These are phyloP conservation scores for Stromatinia cepivora DNA, from an alignment of 2,329 filamentous ascomycete species.

Conservation along the genomic window DNA sequence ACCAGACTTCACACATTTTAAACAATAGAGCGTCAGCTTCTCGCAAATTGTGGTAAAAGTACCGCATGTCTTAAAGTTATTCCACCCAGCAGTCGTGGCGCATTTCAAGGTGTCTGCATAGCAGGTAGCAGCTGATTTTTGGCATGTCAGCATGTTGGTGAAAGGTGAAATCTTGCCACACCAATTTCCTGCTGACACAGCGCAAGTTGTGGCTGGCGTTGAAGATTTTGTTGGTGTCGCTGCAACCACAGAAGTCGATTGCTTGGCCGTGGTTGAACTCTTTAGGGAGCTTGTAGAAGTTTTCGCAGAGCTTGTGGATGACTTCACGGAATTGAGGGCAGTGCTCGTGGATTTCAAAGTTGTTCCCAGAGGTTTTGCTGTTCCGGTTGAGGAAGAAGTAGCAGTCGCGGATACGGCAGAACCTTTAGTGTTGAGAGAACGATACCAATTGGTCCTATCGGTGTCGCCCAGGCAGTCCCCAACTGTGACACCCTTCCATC, in stretches of 20 bases:
- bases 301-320: conserved; percentile 3
- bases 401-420: not conserved
- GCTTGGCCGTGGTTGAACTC: not conserved
- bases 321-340: not conserved
- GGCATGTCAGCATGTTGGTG: conserved; percentile 11
- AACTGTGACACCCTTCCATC: conserved; percentile 46
- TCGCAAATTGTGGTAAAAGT: conserved; percentile 14
- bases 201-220: conserved; percentile 11
- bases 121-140: conserved; percentile 19
- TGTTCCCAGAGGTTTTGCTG: not conserved
- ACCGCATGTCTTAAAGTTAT: not conserved
- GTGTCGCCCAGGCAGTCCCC: conserved; percentile 49
- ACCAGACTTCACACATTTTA: conserved; percentile 1
- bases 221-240: not conserved
- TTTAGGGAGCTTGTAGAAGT: not conserved
- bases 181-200: conserved; percentile 13
- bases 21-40: conserved; percentile 18
- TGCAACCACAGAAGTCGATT: not conserved
- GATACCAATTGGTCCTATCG: conserved; percentile 46
- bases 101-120: conserved; percentile 17
- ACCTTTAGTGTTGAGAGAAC: conserved; percentile 22
- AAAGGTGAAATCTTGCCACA: conserved; percentile 20
- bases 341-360: conserved; percentile 4
- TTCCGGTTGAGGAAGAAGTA: not conserved
- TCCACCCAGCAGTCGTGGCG: conserved; percentile 11